Conservation (phyloP, 2,329 filamentous ascomycete species). For the Fusarium bulbicola region DNA sequence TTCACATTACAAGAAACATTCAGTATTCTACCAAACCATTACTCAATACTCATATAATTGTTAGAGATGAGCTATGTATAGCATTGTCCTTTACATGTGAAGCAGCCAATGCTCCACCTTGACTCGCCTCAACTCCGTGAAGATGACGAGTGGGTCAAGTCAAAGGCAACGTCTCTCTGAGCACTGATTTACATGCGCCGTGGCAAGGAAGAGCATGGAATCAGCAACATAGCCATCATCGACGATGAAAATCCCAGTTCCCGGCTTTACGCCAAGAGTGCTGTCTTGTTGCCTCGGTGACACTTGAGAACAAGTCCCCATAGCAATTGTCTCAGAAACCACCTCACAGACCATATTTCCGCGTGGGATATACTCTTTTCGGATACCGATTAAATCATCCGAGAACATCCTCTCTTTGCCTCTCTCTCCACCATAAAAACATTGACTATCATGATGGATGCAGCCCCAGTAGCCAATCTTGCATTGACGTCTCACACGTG, state of each 20-base stretch:
- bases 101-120: neutral
- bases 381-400: neutral
- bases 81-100: neutral
- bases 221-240: neutral
- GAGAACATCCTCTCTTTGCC: neutral
- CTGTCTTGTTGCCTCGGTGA: neutral
- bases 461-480: slow-evolving; percentile 39
- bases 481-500: slow-evolving; percentile 33
- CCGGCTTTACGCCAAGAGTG: neutral
- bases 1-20: neutral
- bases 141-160: slow-evolving; percentile 6
- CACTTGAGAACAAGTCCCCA: neutral
- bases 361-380: neutral
- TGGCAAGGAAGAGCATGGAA: neutral
- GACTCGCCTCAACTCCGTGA: neutral
- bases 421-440: neutral
- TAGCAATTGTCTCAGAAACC: neutral
- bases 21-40: neutral
- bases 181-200: neutral
- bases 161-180: neutral
- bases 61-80: neutral
- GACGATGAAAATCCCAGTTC: neutral
- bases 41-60: neutral
- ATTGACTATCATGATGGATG: too few species aligned
- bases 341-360: neutral